These are phyloP conservation scores for Vaccinium myrtillus DNA, from an alignment of 148 eudicot species.

Conservation along the genomic window DNA sequence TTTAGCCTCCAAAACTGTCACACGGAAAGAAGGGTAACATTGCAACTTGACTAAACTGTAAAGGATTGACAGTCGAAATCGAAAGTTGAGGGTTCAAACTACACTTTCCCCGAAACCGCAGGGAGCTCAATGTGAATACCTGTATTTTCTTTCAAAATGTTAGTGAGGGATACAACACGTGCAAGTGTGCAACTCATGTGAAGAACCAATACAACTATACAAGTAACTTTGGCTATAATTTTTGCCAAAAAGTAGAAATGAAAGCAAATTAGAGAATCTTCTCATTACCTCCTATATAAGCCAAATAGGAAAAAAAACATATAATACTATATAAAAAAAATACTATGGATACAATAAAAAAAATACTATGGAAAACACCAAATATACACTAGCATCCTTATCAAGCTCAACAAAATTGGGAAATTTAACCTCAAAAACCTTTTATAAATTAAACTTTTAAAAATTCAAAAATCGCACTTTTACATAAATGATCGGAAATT, in stretches of 20 bases:
- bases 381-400: too few relatives aligned
- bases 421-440: too few relatives aligned
- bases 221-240: neutral
- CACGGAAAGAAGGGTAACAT: neutral
- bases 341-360: too few relatives aligned
- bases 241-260: neutral
- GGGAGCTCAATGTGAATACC: neutral
- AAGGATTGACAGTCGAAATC: neutral
- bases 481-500: too few relatives aligned
- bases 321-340: neutral
- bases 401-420: too few relatives aligned
- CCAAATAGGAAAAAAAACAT: neutral
- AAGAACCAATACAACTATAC: neutral
- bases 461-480: too few relatives aligned
- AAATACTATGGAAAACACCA: too few relatives aligned
- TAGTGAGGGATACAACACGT: neutral
- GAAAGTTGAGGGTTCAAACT: neutral
- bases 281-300: neutral
- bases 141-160: neutral
- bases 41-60: neutral
- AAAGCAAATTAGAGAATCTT: neutral
- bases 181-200: neutral
- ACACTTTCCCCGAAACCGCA: neutral
- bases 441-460: too few relatives aligned
- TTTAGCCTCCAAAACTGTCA: neutral